Percentiles rank a stretch among this genome's conserved stretches.
Evolutionary conservation across 1,139 yeast genomes (phyloP).

Genomic region (Keqinozyma sinolaborantium): DNA sequence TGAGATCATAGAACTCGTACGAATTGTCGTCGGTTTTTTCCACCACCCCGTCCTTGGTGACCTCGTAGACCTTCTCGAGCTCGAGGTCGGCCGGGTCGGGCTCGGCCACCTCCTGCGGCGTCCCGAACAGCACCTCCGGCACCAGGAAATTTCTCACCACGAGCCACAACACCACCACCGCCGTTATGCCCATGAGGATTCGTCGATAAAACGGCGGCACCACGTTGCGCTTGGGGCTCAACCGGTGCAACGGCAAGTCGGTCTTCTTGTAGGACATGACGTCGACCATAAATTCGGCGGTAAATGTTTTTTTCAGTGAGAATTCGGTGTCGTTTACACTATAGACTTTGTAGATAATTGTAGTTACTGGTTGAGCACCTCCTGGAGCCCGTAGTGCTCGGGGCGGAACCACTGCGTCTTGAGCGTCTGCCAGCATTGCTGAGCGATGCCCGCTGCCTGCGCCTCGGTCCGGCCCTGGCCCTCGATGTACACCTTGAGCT

Average conservation of each 20-base stretch:
- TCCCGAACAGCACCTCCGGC: slow-evolving; percentile 8
- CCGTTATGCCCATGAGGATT: slow-evolving; percentile 6
- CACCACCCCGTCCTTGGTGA: slow-evolving; percentile 35
- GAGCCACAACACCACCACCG: slow-evolving; percentile 12
- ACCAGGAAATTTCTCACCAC: neutral
- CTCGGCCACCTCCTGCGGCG: slow-evolving; percentile 10
- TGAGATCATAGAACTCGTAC: slow-evolving; percentile 59
- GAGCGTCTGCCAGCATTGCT: slow-evolving; percentile 65
- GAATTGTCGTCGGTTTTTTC: slow-evolving; percentile 7
- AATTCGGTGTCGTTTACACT: too few relatives aligned
- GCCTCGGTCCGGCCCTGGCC: slow-evolving; percentile 50
- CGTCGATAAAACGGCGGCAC: slow-evolving; percentile 6
- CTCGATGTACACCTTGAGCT: slow-evolving; percentile 87
- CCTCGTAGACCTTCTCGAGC: slow-evolving; percentile 30
- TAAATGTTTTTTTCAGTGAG: too few relatives aligned
- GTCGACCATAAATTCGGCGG: too few relatives aligned
- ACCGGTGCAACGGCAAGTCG: slow-evolving; percentile 43
- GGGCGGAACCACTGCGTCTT: slow-evolving; percentile 61
- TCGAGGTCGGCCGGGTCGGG: too few relatives aligned
- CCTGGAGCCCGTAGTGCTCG: slow-evolving; percentile 32
- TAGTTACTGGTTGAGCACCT: slow-evolving; percentile 22
- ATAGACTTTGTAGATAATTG: too few relatives aligned
- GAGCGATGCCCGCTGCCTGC: slow-evolving; percentile 51
- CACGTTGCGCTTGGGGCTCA: slow-evolving; percentile 9
- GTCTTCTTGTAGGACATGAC: slow-evolving; percentile 26